Conservation (phyloP, 1,139 yeast genomes). For the Keqinozyma sinolaborantium region DNA sequence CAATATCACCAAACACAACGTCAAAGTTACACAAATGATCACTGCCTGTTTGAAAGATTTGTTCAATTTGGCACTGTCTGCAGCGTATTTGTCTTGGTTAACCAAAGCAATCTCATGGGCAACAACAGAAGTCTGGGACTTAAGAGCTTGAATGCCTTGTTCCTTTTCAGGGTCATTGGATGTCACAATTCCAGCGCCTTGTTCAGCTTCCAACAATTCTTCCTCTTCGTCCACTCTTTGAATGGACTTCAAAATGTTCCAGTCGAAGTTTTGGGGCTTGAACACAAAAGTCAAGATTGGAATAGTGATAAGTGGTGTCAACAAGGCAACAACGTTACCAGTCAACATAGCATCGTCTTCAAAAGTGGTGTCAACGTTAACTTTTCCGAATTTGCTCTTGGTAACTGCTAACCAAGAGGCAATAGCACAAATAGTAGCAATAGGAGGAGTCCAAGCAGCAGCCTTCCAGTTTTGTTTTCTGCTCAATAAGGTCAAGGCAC, state of each 20-base stretch:
- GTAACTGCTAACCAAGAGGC: constrained; percentile 67
- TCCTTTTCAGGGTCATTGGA: constrained; percentile 19
- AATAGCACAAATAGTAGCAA: constrained; percentile 60
- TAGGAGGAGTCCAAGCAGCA: constrained; percentile 56
- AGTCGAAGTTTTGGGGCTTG: constrained; percentile 74
- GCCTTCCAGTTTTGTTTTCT: constrained; percentile 60
- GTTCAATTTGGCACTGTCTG: constrained; percentile 35
- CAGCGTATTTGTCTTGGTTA: constrained; percentile 32
- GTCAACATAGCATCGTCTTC: constrained; percentile 80
- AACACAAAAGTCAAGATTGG: constrained; percentile 63
- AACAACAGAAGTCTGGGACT: constrained; percentile 32
- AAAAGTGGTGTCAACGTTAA: constrained; percentile 65
- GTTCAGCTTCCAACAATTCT: constrained; percentile 45
- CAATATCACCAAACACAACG: constrained; percentile 58
- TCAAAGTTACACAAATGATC: constrained; percentile 50
- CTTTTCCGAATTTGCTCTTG: constrained; percentile 46
- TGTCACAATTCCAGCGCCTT: constrained; percentile 10
- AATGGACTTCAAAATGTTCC: constrained; percentile 55
- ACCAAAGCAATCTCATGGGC: constrained; percentile 42
- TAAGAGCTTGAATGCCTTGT: constrained; percentile 35
- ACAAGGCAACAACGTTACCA: constrained; percentile 80
- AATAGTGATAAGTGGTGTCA: constrained; percentile 66
- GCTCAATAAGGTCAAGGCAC: constrained; percentile 69
- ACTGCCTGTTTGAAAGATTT: constrained; percentile 56
- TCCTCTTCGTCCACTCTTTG: constrained; percentile 66